These are phyloP conservation scores for Naganishia vaughanmartiniae DNA, from an alignment of 768 basidiomycete species.

Conservation along the genomic window DNA sequence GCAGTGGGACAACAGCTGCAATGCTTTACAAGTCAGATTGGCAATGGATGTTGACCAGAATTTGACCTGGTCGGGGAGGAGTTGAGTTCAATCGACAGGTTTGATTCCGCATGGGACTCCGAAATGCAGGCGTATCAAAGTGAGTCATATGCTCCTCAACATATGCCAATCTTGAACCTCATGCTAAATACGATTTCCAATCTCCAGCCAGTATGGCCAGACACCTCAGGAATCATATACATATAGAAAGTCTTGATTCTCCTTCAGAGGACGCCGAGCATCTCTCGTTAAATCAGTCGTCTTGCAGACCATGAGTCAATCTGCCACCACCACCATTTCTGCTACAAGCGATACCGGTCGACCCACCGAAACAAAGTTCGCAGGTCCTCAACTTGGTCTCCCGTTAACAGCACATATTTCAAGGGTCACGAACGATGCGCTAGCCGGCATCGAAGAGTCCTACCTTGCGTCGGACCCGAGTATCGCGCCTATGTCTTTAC, in stretches of 20 bases:
- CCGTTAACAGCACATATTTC: neutral
- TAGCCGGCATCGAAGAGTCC: neutral
- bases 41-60: neutral
- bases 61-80: neutral
- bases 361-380: neutral
- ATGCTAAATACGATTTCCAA: conserved; percentile 1
- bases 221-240: neutral
- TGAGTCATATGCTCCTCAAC: conserved; percentile 2
- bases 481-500: conserved; percentile 4
- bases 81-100: neutral
- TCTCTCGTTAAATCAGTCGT: neutral
- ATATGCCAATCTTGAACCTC: neutral
- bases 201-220: neutral
- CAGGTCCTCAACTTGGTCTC: neutral
- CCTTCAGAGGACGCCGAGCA: neutral
- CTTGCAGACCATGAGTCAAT: neutral
- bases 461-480: neutral
- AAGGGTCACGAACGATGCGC: neutral
- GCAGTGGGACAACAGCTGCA: neutral
- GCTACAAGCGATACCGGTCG: neutral
- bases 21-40: conserved; percentile 7
- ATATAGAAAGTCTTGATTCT: neutral
- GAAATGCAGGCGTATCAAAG: neutral
- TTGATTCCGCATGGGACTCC: conserved; percentile 1
- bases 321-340: neutral